phyloP scores from a whole-genome alignment of 495 filamentous ascomycete genomes.

The Aspergillus cavernicola region DNA sequence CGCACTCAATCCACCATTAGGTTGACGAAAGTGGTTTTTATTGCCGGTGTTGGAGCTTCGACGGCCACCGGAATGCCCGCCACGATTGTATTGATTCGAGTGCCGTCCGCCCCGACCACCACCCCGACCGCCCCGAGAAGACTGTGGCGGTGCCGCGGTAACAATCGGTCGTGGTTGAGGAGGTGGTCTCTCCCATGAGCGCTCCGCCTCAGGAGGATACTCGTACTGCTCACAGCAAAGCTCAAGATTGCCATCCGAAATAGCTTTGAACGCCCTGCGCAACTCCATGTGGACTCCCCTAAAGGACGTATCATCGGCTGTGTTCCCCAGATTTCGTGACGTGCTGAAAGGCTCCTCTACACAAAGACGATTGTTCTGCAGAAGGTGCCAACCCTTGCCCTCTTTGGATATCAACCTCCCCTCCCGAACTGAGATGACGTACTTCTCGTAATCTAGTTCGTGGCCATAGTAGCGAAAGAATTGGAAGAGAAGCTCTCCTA shows the following conservation, averaged over 20 bases:
- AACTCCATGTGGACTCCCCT: conserved; percentile 86
- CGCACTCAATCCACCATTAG: conserved; percentile 29
- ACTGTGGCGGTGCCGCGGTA: conserved; percentile 48
- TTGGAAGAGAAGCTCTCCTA: conserved; percentile 81
- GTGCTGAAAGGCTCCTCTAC: conserved; percentile 97
- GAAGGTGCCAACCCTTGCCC: conserved; percentile 79
- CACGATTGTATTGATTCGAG: conserved; percentile 41
- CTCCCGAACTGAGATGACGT: conserved; percentile 81
- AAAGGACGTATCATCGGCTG: conserved; percentile 91
- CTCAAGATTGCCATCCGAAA: conserved; percentile 69
- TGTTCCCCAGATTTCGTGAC: conserved; percentile 91
- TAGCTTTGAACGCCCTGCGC: conserved; percentile 77
- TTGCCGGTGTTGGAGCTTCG: conserved; percentile 53
- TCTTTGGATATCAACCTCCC: conserved; percentile 78
- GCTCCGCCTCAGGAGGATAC: conserved; percentile 80
- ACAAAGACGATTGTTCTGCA: conserved; percentile 77
- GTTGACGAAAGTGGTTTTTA: conserved; percentile 35
- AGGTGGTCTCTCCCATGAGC: conserved; percentile 67
- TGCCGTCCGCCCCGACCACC: conserved; percentile 58
- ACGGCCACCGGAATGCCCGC: conserved; percentile 43
- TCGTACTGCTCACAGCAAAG: conserved; percentile 81
- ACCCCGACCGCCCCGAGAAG: conserved; percentile 47
- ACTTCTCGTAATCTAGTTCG: conserved; percentile 83
- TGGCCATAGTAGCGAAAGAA: conserved; percentile 95
- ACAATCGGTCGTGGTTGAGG: conserved; percentile 59